Percentiles rank a stretch among this genome's conserved stretches.
Evolutionary conservation across 352 stramenopile species (phyloP).

Genomic region (Hyphochytrium catenoides): DNA sequence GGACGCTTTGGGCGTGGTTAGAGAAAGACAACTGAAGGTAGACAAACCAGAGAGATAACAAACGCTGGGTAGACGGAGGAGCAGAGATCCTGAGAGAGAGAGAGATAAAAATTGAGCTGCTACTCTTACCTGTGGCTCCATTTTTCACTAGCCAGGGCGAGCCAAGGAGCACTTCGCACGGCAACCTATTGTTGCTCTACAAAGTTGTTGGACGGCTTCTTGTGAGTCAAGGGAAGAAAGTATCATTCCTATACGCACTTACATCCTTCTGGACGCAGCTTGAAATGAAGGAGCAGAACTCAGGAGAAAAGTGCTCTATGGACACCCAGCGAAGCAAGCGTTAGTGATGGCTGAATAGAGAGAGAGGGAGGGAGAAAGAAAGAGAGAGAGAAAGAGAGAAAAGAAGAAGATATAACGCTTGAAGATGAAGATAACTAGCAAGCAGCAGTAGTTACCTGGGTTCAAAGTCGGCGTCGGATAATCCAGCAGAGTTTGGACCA

Average conservation of each 20-base stretch:
- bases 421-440: no score
- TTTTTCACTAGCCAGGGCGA: conserved; percentile 57
- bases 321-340: not conserved
- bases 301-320: conserved; percentile 27
- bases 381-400: no score
- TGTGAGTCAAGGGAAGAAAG: no score
- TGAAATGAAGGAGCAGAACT: conserved; percentile 39
- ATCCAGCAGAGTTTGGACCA: conserved; percentile 48
- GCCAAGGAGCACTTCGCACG: conserved; percentile 25
- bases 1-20: no score
- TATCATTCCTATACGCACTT: no score
- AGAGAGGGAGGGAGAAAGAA: no score
- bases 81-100: not conserved
- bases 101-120: conserved; percentile 28
- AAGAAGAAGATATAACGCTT: no score
- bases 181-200: conserved; percentile 8
- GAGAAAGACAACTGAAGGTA: no score
- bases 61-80: not conserved
- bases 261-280: conserved; percentile 25
- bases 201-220: not conserved
- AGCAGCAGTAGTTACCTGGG: no score
- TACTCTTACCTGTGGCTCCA: no score
- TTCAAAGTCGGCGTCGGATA: conserved; percentile 33
- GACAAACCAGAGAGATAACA: no score
- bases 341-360: not conserved